Base-by-base conservation (phyloP, 257 asterid genomes). In the Solanum tacnaense region DNA sequence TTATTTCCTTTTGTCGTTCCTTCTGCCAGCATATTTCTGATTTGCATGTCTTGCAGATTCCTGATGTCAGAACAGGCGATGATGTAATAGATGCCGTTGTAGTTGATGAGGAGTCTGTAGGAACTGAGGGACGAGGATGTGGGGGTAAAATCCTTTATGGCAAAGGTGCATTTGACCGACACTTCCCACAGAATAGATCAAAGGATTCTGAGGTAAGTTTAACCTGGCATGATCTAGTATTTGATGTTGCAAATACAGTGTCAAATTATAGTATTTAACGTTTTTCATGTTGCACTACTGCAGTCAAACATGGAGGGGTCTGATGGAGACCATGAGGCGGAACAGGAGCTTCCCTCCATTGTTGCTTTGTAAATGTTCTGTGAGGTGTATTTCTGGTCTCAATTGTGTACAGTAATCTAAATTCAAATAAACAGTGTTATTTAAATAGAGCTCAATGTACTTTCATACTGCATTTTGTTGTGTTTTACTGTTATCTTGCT, bases 121-220 rank as follows among this genome's bases (percentile, higher is more conserved):
- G 96, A 75, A 49, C 89, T 1, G 95, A 91, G 87, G 92, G 89
- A 5, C 92, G 89, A 78, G 93, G 94, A 41, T 79, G 87, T 73
- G 98, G 96, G 78, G 98, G 98, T 49, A 97, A 96, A 88, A 97
- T 97, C 87, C 98, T 97, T 49, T 89, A 95, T 29, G 99, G 99
- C 3, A 93, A 94, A 88, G 99, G 98, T 21, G 94, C 99, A 16
- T 89, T 92, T 76, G 91, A 92, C 84, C 92, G 86, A 87, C 93
- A 94, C 90, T 90, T 92, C 49, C 92, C 95, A 6, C 94, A 91
- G 88, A 89, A 92, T 44, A 92, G 92, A 91, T 44, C 38, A n/a
- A 93, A 92, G 90, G 96, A 91, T 68, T 87, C 89, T 5, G 92
- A 93, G 98, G 99, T 97, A 91, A 16, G 89, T 32, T 46, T 83